These are phyloP conservation scores for Vanrija humicola DNA, from an alignment of 1,284 basidiomycete genomes.

Conservation along the genomic window DNA sequence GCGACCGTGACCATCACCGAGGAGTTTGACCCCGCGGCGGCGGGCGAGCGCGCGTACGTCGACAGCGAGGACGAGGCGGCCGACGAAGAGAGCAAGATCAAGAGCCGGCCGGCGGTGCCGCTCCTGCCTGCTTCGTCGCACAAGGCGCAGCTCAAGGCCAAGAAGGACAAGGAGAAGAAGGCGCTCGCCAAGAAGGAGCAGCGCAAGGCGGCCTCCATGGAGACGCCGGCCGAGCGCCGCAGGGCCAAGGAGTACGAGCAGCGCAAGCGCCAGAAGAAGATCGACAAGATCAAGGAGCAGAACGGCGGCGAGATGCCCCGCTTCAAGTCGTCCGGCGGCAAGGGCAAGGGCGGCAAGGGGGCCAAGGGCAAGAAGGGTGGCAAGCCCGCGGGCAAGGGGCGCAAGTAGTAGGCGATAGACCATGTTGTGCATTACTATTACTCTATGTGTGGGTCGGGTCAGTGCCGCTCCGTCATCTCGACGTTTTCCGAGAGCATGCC, in stretches of 20 bases:
- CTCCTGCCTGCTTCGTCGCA: conserved; percentile 40
- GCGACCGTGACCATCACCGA: conserved; percentile 49
- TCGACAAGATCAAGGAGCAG: conserved; percentile 38
- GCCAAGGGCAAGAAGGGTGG: conserved; percentile 19
- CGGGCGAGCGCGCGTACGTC: not conserved
- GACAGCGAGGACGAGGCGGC: conserved; percentile 6
- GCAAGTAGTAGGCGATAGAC: not conserved
- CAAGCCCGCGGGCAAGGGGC: conserved; percentile 9
- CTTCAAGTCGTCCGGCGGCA: conserved; percentile 6
- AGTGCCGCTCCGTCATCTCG: conserved; percentile 30
- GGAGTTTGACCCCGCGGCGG: conserved; percentile 42
- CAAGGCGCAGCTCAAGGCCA: conserved; percentile 31
- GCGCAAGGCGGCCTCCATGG: conserved; percentile 34
- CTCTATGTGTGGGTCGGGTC: not conserved
- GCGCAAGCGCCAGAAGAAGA: conserved; percentile 38
- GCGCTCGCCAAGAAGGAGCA: conserved; percentile 14
- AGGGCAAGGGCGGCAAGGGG: conserved; percentile 14
- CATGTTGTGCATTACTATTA: conserved; percentile 7
- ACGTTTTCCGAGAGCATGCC: conserved; percentile 26
- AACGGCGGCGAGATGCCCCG: conserved; percentile 4
- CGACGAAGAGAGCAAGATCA: conserved; percentile 1
- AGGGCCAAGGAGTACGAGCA: conserved; percentile 44
- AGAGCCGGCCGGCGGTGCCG: conserved; percentile 17
- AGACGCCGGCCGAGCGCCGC: conserved; percentile 37
- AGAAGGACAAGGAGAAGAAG: conserved; percentile 14